Conservation (phyloP, 805 yeast species). For the Diddensiella caesifluorescens region DNA sequence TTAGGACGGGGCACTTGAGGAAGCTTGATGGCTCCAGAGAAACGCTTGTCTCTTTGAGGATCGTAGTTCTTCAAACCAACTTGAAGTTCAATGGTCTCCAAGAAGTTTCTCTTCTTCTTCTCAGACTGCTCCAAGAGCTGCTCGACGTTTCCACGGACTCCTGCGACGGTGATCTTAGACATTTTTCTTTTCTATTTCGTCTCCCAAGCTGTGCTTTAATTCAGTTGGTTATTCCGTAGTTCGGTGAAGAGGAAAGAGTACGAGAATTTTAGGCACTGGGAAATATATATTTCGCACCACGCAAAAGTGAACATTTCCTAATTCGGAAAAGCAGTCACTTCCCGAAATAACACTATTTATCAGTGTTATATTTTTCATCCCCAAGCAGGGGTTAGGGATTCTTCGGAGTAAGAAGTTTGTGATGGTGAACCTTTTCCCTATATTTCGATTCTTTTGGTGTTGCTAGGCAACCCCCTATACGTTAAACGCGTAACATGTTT, state of each 20-base stretch:
- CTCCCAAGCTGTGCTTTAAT: constrained; percentile 18
- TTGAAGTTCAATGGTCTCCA: constrained; percentile 99
- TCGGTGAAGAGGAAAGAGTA: constrained; percentile 8
- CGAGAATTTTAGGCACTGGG: constrained; percentile 2
- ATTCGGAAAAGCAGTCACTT: constrained; percentile 1
- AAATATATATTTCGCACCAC: background rate
- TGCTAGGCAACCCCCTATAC: too few relatives aligned
- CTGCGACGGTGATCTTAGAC: constrained; percentile 77
- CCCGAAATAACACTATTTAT: too few relatives aligned
- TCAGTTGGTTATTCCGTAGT: constrained; percentile 22
- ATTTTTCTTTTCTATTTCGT: constrained; percentile 27
- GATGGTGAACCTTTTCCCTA: too few relatives aligned
- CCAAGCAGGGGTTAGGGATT: too few relatives aligned
- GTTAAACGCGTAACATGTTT: too few relatives aligned
- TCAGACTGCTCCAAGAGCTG: constrained; percentile 81
- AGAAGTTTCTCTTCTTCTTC: constrained; percentile 99
- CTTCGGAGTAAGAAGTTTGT: too few relatives aligned
- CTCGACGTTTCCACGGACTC: constrained; percentile 95
- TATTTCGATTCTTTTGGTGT: too few relatives aligned
- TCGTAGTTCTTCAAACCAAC: constrained; percentile 99
- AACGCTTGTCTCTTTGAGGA: constrained; percentile 99
- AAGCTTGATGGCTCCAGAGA: constrained; percentile 98
- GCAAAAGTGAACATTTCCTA: background rate
- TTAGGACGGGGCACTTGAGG: constrained; percentile 99
- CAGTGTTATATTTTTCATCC: too few relatives aligned